These are phyloP conservation scores for Amanita brunnescens DNA, from an alignment of 768 basidiomycete species.

Conservation along the genomic window DNA sequence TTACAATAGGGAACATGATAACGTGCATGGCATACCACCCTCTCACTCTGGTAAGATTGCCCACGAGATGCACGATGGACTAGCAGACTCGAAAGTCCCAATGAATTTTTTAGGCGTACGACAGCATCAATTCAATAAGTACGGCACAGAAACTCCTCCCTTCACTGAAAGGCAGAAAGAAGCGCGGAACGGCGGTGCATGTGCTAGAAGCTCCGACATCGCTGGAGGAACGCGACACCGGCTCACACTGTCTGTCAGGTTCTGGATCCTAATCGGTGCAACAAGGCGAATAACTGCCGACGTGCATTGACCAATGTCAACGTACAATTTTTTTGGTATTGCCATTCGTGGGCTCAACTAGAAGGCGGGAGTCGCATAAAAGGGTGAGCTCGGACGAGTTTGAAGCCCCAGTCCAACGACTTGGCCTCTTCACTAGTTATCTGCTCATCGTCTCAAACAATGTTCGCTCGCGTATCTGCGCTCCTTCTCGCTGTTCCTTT, in stretches of 20 bases:
- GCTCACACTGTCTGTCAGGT: constrained; percentile 5
- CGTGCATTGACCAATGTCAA: constrained; percentile 4
- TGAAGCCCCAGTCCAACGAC: constrained; percentile 3
- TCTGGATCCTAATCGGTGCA: background rate
- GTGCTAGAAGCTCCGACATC: constrained; percentile 4
- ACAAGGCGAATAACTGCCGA: constrained; percentile 2
- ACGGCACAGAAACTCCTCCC: background rate
- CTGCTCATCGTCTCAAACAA: constrained; percentile 4
- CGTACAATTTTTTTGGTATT: background rate
- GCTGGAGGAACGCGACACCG: constrained; percentile 1
- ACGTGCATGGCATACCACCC: background rate
- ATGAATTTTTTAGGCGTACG: background rate
- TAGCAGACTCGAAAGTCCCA: background rate
- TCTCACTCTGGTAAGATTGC: background rate
- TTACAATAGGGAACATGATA: background rate
- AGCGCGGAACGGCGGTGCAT: background rate
- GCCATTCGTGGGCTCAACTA: background rate
- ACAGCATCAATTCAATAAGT: background rate
- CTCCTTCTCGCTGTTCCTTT: constrained; percentile 15
- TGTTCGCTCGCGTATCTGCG: constrained; percentile 16
- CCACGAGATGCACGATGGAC: background rate
- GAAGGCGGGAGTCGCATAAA: background rate
- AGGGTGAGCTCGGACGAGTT: background rate
- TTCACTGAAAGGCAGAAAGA: background rate
- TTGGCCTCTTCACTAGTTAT: background rate